Base-by-base conservation (phyloP, 345 rosid genomes). In the Eucalyptus shirleyi region DNA sequence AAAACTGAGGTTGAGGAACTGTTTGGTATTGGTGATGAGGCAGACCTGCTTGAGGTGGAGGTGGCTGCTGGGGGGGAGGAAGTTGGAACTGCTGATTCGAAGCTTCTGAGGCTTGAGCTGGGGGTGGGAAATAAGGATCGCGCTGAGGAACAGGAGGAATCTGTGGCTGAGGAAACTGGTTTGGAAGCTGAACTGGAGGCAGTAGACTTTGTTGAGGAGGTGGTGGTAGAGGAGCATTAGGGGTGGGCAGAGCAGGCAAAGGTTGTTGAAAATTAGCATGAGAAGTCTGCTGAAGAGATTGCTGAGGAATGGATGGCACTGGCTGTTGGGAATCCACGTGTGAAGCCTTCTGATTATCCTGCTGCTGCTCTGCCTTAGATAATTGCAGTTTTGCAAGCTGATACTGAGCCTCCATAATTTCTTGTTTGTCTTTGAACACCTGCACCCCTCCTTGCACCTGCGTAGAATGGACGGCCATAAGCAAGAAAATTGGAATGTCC, bases 371-470 rank as follows among this genome's bases (percentile, higher is more conserved):
- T 42, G 65, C 90, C 92, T 93, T 95, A 50, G 96, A 89, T 86
- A 94, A 91, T 82, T 96, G 98, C 88, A 94, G 89, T 92, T 94
- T 96, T 50, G 93, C 90, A 51, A 96, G 93, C 90, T 93, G 97
- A 92, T 95, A 90, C 88, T 95, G 98, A 89, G 95, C 94, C 91
- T 95, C 98, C 87, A 95, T 49, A 53, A 92, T 92, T 37, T 95
- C 99, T 87, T 96, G 99, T 91, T 95, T 97, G 92, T 96, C 99
- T 92, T 94, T 96, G 92, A 97, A 87, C 90, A 91, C 90, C 49
- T 92, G 94, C 15, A 97, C 94, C 89, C 97, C 98, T 11, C 93
- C 90, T 92, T 96, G 99, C 89, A 97, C 98, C 99, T 97, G 93
- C 91, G 89, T 18, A 42, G 45, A 34, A 87, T 30, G n/a, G 60